Base-by-base conservation (phyloP, 306 rosid species). In the Vigna nakashimae region DNA sequence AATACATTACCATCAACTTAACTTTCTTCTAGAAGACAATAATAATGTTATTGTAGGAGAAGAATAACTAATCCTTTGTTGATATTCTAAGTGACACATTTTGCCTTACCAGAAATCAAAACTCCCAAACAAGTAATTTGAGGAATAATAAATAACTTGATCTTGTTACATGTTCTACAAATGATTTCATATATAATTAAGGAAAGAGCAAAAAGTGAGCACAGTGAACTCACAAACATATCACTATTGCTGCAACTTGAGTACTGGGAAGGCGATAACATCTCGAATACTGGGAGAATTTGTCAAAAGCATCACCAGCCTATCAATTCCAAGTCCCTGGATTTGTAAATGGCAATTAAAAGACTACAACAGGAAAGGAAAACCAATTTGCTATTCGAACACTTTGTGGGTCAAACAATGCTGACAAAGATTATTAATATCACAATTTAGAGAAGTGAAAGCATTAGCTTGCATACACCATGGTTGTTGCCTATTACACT, bases 271-370 rank as follows among this genome's bases (percentile, higher is more conserved):
- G 82, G 98, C 97, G 59, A 95, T 95, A 51, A 95, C 98, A 81
- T 95, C 98, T 75, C 98, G 89, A 53, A 95, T 95, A 59, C 98
- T 92, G 42, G 96, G 89, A 48, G 98, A 91, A 75, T 95, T 86
- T 62, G 98, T 95, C 83, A 92, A 81, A 73, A 95, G 92, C 98
- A 95, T 95, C 86, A 95, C 98, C 1, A 95, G 85, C 88, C 98
- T 88, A 82, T 95, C 97, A 16, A 95, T 91, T 84, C 98, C 98
- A 76, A 95, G 92, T 71, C 98, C 98, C 98, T 95, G 92, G 84
- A 79, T 53, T 49, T n/a, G 64, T 87, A 48, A 85, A 40, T 60
- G 53, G 56, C 28, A 59, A 45, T 36, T 67, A 43, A 72, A 68
- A 66, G 69, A 53, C 56, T 30, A 72, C 13, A 72, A 9, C 42